A percentile compares a stretch with the other conserved stretches of the same genome.
These are phyloP conservation scores for Raffaelea deltoideospora DNA, from an alignment of 2,329 filamentous ascomycete species.

Conservation along the genomic window DNA sequence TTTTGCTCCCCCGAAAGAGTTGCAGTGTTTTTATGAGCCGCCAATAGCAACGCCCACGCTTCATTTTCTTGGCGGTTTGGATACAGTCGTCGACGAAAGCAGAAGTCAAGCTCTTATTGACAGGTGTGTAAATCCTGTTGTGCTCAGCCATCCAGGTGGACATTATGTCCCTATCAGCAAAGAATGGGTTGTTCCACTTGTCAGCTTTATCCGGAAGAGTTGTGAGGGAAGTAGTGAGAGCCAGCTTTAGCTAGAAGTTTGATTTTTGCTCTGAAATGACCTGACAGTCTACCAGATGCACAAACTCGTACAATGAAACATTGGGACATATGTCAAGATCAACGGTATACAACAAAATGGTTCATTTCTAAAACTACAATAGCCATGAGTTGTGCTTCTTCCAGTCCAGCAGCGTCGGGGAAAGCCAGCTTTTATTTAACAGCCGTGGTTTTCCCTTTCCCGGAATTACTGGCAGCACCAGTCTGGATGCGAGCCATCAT, in stretches of 20 bases:
- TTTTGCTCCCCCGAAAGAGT: slow-evolving; percentile 41
- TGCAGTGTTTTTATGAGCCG: slow-evolving; percentile 60
- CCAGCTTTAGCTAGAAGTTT: neutral
- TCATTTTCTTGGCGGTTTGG: slow-evolving; percentile 70
- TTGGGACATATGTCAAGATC: neutral
- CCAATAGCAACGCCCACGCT: slow-evolving; percentile 61
- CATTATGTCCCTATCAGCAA: slow-evolving; percentile 78
- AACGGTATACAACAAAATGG: neutral
- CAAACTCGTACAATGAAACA: neutral
- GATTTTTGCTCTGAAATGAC: neutral
- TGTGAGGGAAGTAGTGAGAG: neutral
- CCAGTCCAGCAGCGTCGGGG: neutral
- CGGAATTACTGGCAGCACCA: slow-evolving; percentile 17
- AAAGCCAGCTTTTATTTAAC: slow-evolving; percentile 15
- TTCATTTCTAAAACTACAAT: neutral
- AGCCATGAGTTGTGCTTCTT: neutral
- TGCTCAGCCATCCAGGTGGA: slow-evolving; percentile 66
- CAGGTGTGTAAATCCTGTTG: slow-evolving; percentile 38
- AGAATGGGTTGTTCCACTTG: slow-evolving; percentile 64
- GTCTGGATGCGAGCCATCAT: slow-evolving; percentile 98
- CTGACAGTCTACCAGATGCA: neutral
- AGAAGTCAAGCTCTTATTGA: slow-evolving; percentile 54
- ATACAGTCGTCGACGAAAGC: slow-evolving; percentile 74
- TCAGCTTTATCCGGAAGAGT: slow-evolving; percentile 16
- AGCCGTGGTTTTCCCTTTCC: slow-evolving; percentile 12